Base-by-base conservation (phyloP, 2,329 filamentous ascomycete genomes). In the Botrytis tulipae region DNA sequence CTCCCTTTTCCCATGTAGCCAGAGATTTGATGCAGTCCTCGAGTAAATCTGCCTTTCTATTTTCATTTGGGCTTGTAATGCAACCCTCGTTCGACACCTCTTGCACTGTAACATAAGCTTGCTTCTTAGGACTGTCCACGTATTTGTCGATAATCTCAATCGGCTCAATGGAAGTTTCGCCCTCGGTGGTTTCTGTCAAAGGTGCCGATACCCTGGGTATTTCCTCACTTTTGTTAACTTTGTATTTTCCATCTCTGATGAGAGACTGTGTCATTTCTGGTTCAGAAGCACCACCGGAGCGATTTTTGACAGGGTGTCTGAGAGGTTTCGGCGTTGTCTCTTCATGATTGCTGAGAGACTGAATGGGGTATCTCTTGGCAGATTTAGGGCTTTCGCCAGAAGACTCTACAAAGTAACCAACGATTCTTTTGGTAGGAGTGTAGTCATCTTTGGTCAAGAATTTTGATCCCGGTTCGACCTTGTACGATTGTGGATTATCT, bases 1-100 rank as follows among this genome's bases (percentile, higher is more conserved):
- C 76, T 3, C 70, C 66, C 35, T 76, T 77, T 44, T 76, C 75
- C 73, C 76, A 74, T 46, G 73, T 61, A 29, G 60, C 62, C 63
- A 78, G 68, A 25, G 73, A 74, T 66, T 76, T 76, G 32, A 76
- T 70, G 42, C 63, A 72, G 32, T 71, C 71, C 32, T 73, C 48
- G 46, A 76, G 35, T 14, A 61, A n/a, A 29, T 54, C 44, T 72
- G 4, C 69, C 32, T 65, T 29, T 9, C 48, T 73, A 46, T 73
- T 57, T 25, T 25, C 25, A 22, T 42, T 46, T 14, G 29, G n/a
- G 14, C 37, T 54, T n/a, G 5, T 8, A 54, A 18, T 44, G 4
- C 22, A 14, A 42, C 59, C 46, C 5, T 72, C 46, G 9, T 32
- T 20, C 16, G 46, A 54, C 20, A 35, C 22, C 25, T 51, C 42